phyloP scores from a whole-genome alignment of 805 yeast species.

The Candida chauliodis region DNA sequence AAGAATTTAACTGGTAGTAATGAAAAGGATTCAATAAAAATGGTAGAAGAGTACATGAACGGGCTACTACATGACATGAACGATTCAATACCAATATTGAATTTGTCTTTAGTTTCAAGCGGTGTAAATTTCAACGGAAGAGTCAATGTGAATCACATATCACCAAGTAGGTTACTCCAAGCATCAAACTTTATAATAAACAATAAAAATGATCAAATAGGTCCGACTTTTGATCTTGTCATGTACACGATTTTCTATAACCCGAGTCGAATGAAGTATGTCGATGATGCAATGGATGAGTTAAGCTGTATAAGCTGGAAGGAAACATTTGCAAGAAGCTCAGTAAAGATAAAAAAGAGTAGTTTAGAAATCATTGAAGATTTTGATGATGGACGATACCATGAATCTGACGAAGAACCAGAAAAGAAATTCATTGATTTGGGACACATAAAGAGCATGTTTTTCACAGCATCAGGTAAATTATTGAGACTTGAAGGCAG shows the following conservation, averaged over 20 bases:
- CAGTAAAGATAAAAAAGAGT: conserved; percentile 31
- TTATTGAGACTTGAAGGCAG: conserved; percentile 60
- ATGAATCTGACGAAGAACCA: conserved; percentile 50
- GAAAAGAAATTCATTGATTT: conserved; percentile 32
- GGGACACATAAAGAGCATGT: conserved; percentile 45
- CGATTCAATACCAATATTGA: conserved; percentile 65
- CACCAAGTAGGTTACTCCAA: conserved; percentile 65
- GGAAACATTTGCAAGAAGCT: conserved; percentile 61
- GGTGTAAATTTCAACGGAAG: conserved; percentile 57
- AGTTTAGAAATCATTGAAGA: conserved; percentile 49
- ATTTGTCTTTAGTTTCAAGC: conserved; percentile 61
- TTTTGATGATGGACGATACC: conserved; percentile 70
- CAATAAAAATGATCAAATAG: conserved; percentile 35
- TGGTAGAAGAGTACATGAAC: conserved; percentile 50
- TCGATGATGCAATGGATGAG: conserved; percentile 18
- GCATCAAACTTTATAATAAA: conserved; percentile 47
- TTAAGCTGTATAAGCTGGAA: conserved; percentile 61
- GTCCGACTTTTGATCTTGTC: conserved; percentile 57
- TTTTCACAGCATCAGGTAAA: conserved; percentile 69
- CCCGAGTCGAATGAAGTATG: conserved; percentile 38
- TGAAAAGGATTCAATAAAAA: conserved; percentile 35
- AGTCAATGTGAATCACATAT: conserved; percentile 45
- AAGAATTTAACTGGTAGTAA: conserved; percentile 24
- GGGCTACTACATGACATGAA: conserved; percentile 52
- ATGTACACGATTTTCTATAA: conserved; percentile 63